Percentiles rank a stretch among this genome's conserved stretches.
Evolutionary conservation across 345 rosid genomes (phyloP).

Genomic region (Chamaenerion angustifolium): DNA sequence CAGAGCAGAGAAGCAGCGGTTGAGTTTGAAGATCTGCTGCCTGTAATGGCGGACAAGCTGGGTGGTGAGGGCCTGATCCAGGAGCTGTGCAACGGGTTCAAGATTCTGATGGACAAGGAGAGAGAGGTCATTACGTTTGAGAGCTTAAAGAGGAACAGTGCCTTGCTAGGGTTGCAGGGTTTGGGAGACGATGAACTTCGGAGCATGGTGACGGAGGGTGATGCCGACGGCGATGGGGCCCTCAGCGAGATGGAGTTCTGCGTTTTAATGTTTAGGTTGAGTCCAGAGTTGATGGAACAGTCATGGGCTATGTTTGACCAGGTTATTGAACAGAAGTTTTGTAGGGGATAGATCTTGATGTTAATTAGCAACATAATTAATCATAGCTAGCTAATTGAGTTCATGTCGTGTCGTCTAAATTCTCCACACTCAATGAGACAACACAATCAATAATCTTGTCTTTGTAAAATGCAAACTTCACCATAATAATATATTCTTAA

Average conservation of each 20-base stretch:
- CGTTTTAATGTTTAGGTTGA: constrained; percentile 44
- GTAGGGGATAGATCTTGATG: constrained; percentile 6
- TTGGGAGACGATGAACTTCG: constrained; percentile 25
- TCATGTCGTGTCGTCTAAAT: too few relatives aligned
- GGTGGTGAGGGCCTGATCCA: constrained; percentile 39
- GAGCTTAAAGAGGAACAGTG: constrained; percentile 34
- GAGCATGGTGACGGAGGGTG: constrained; percentile 43
- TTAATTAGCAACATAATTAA: too few relatives aligned
- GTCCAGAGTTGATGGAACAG: constrained; percentile 46
- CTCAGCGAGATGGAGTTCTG: constrained; percentile 43
- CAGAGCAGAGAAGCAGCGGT: constrained; percentile 5
- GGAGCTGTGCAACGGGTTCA: constrained; percentile 43
- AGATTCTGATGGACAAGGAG: constrained; percentile 34
- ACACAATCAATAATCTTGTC: too few relatives aligned
- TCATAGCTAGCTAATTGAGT: too few relatives aligned
- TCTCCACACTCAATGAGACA: too few relatives aligned
- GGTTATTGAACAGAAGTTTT: constrained; percentile 14
- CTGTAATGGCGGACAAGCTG: constrained; percentile 40
- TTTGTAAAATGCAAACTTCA: too few relatives aligned
- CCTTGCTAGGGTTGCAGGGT: constrained; percentile 26
- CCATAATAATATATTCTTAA: too few relatives aligned
- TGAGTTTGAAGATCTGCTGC: constrained; percentile 36
- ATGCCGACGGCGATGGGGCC: constrained; percentile 36
- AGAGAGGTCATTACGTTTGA: constrained; percentile 33
- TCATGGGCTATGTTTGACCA: constrained; percentile 26